Evolutionary conservation across 164 flowering plant species (phyloP).

Genomic region (Umbellularia californica): DNA sequence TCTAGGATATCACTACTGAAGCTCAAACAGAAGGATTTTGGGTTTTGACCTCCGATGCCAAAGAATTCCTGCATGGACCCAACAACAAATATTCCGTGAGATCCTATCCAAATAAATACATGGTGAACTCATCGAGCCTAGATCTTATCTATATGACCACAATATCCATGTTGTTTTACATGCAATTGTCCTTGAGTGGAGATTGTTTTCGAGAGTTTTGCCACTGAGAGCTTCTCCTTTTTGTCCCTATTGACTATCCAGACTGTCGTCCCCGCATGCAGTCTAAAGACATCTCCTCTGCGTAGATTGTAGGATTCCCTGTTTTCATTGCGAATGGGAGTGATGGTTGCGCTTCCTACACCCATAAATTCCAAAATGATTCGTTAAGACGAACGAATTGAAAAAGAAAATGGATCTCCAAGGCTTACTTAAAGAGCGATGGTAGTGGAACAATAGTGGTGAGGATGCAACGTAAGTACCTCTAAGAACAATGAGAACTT

Average conservation of each 20-base stretch:
- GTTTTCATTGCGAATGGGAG: constrained; percentile 4
- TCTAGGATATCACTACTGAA: constrained; percentile 57
- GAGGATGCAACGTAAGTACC: background rate
- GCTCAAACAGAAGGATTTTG: constrained; percentile 43
- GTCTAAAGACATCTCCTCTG: constrained; percentile 19
- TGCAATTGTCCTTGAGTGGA: constrained; percentile 10
- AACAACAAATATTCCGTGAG: background rate
- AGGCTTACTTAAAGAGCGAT: too few species aligned
- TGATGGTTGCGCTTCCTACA: constrained; percentile 17
- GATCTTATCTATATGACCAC: too few species aligned
- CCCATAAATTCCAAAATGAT: background rate
- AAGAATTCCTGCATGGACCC: constrained; percentile 33
- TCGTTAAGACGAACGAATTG: background rate
- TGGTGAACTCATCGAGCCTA: background rate
- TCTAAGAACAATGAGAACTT: background rate
- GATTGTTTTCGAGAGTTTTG: constrained; percentile 7
- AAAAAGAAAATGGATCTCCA: too few species aligned
- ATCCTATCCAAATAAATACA: too few species aligned
- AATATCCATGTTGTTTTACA: constrained; percentile 5
- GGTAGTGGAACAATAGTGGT: too few species aligned
- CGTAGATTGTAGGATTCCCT: constrained; percentile 15
- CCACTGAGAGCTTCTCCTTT: constrained; percentile 17
- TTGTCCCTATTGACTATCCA: constrained; percentile 15
- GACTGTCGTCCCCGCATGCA: constrained; percentile 16
- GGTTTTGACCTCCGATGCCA: constrained; percentile 47